Base-by-base conservation (phyloP, 495 filamentous ascomycete species). In the Parachaetomium inaequale region DNA sequence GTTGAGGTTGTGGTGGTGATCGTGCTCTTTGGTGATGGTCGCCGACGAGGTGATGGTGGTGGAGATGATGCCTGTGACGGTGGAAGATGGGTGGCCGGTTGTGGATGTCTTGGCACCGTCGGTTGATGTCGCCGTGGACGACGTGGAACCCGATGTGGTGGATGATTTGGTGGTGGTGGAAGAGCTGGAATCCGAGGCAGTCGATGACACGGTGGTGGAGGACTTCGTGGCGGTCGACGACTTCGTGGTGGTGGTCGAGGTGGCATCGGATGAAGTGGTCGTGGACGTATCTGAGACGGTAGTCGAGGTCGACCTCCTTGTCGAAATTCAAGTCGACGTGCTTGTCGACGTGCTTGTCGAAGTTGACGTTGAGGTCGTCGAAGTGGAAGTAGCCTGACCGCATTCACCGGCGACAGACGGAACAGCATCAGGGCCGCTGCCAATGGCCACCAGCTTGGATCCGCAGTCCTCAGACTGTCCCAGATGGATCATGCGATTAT, bases 401-500 rank as follows among this genome's bases (percentile, higher is more conserved):
- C 65, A 71, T 6, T 31, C 52, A 17, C 63, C 66, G 2, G 2
- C 26, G 10, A 69, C 8, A 7, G 52, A 60, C 12, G 71, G 67
- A 4, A 74, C 64, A n/a, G 64, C 64, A 32, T 70, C 23, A 10
- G 64, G 28, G n/a, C 69, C 69, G 14, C 8, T 56, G 0, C 62
- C 64, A 26, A 70, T 67, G 40, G 65, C 59, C 0, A 72, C 67
- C 6, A 74, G 62, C 12, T 70, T 55, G 31, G 60, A 55, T 4
- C 71, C 71, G 64, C 69, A 74, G 54, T 72, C 58, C 0, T 32
- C 65, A 26, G 69, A 70, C 67, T 92, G 90, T 14, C 89, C 94
- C 25, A 98, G 72, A n/a, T 84, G 88, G 59, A 97, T 89, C 73
- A 92, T 79, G 69, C 92, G 88, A 75, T 95, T 96, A 29, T 81